Percentiles rank a stretch among this genome's conserved stretches.
Evolutionary conservation across 2,329 filamentous ascomycete species (phyloP).

Genomic region (Lecanicillium sp.): DNA sequence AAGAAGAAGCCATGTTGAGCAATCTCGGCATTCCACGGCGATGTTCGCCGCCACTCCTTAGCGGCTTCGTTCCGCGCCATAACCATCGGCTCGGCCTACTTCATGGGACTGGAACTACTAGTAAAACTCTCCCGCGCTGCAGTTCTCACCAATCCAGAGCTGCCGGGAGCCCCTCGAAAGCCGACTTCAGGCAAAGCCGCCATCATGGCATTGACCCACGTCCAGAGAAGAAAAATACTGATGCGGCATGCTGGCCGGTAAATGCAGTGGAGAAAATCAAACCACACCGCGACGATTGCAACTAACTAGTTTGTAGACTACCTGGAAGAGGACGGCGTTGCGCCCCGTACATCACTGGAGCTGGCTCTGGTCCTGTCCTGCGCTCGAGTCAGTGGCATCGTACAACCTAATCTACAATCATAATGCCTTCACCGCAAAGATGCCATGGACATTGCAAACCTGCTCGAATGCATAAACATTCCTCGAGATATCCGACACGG

Average conservation of each 20-base stretch:
- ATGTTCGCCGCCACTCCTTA: background rate
- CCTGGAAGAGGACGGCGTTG: background rate
- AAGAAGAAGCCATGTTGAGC: no score
- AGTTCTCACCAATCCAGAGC: no score
- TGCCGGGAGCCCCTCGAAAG: no score
- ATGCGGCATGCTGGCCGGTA: background rate
- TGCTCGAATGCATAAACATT: background rate
- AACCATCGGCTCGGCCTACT: no score
- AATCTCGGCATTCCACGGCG: background rate
- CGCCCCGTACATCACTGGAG: background rate
- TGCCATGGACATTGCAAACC: background rate
- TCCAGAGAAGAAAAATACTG: background rate
- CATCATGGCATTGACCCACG: background rate
- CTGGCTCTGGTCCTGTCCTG: background rate
- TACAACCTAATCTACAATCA: conserved; percentile 7
- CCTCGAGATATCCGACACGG: background rate
- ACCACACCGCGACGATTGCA: background rate
- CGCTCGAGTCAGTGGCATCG: conserved; percentile 6
- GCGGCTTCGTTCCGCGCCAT: background rate
- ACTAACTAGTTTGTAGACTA: no score
- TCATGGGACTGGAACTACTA: no score
- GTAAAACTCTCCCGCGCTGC: no score
- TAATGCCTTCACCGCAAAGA: background rate
- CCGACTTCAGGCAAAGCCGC: background rate
- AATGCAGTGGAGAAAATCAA: background rate